Evolutionary conservation across 2,329 filamentous ascomycete species (phyloP).

Genomic region (Phyllosticta capitalensis): DNA sequence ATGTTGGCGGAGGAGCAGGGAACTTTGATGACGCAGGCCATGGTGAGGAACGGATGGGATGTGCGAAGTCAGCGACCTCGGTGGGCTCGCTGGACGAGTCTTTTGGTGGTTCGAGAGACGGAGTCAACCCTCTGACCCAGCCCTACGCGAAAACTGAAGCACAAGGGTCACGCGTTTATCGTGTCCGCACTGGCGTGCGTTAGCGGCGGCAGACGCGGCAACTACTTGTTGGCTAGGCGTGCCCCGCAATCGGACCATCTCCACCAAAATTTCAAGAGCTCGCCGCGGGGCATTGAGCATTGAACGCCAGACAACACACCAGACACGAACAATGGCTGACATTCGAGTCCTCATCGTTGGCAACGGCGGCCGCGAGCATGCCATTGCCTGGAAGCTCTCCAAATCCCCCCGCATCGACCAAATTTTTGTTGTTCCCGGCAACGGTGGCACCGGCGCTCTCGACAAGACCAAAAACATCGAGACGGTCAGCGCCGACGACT

Average conservation of each 20-base stretch:
- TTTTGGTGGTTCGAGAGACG: conserved; percentile 10
- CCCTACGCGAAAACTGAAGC: conserved; percentile 9
- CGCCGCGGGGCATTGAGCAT: conserved; percentile 3
- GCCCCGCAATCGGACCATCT: conserved; percentile 11
- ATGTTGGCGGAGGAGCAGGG: conserved; percentile 97
- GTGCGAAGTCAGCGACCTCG: not conserved
- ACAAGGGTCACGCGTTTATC: not conserved
- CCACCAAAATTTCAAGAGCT: conserved; percentile 8
- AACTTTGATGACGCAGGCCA: conserved; percentile 52
- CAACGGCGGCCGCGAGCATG: conserved; percentile 90
- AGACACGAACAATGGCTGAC: conserved; percentile 5
- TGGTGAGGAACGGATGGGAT: not conserved
- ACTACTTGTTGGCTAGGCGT: not conserved
- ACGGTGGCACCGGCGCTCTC: conserved; percentile 71
- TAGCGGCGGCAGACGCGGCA: not conserved
- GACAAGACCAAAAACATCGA: conserved; percentile 65
- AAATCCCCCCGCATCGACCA: conserved; percentile 70
- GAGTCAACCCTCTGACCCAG: not conserved
- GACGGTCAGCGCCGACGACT: conserved; percentile 64
- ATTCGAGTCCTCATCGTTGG: conserved; percentile 66
- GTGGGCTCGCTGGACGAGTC: conserved; percentile 2
- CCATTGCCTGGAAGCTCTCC: conserved; percentile 85
- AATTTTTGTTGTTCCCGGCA: conserved; percentile 64
- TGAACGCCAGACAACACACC: not conserved
- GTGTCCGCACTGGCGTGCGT: not conserved